Conservation (phyloP, 176 grass and related monocot genomes). For the bread wheat (Triticum aestivum) region DNA sequence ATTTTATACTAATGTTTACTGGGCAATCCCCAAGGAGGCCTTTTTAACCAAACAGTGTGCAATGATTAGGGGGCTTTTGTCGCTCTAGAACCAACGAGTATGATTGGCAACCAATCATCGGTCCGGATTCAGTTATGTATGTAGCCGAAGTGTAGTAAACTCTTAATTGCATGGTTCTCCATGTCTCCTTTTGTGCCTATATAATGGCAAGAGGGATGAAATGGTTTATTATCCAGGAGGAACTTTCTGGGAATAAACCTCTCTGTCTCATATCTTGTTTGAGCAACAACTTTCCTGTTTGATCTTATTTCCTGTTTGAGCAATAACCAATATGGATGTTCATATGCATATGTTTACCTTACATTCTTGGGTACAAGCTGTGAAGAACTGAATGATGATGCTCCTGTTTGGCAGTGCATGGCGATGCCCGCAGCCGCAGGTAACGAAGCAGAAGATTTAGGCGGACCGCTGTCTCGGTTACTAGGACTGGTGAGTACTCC, state of each 20-base stretch:
- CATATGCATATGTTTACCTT: constrained; percentile 1
- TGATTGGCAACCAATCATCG: no score
- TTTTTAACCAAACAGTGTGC: not conserved
- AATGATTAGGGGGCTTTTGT: not conserved
- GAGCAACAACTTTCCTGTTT: not conserved
- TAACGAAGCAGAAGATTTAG: constrained; percentile 59
- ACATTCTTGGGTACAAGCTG: not conserved
- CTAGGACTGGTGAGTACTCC: constrained; percentile 52
- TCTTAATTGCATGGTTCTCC: not conserved
- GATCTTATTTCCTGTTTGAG: not conserved
- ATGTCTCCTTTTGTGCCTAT: not conserved
- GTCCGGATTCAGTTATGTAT: no score
- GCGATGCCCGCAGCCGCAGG: constrained; percentile 44
- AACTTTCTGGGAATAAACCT: not conserved
- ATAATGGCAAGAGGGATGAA: not conserved
- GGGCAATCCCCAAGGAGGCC: no score
- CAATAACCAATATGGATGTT: not conserved
- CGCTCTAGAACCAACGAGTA: not conserved
- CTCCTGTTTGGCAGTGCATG: constrained; percentile 51
- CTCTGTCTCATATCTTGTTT: not conserved
- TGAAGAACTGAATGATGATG: not conserved
- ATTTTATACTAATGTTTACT: no score
- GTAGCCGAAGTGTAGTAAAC: not conserved
- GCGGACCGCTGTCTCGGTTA: constrained; percentile 42
- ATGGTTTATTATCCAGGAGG: not conserved